phyloP scores from a whole-genome alignment of 1,139 yeast genomes.

The Suhomyces bokatorum region DNA sequence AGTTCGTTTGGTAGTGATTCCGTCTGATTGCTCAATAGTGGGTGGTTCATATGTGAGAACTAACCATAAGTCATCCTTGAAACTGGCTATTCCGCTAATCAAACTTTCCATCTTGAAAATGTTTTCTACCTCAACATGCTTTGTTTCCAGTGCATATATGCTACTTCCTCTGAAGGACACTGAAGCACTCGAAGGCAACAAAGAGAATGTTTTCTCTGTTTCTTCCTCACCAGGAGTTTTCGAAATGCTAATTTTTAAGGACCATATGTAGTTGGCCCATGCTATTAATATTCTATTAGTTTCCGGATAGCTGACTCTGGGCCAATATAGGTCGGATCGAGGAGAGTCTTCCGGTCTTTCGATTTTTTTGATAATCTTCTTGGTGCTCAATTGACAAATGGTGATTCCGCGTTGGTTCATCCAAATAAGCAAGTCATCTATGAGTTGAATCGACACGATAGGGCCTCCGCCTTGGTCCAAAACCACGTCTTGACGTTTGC shows the following conservation, averaged over 20 bases:
- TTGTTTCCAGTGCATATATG: conserved; percentile 43
- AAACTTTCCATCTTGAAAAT: conserved; percentile 57
- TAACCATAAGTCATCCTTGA: conserved; percentile 65
- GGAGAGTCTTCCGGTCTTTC: conserved; percentile 62
- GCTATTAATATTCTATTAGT: conserved; percentile 70
- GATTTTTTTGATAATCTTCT: conserved; percentile 48
- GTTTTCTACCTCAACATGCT: conserved; percentile 57
- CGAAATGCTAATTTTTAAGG: conserved; percentile 50
- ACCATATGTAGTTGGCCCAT: conserved; percentile 84
- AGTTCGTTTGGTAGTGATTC: conserved; percentile 22
- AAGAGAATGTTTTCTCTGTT: conserved; percentile 11
- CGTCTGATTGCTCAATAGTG: conserved; percentile 19
- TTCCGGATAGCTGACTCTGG: conserved; percentile 69
- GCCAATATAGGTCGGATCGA: conserved; percentile 83
- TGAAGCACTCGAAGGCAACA: conserved; percentile 69
- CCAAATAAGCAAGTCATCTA: conserved; percentile 75
- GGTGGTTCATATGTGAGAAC: conserved; percentile 59
- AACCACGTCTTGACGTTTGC: conserved; percentile 67
- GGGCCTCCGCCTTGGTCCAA: conserved; percentile 69
- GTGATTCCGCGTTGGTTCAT: conserved; percentile 81
- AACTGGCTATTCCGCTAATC: conserved; percentile 77
- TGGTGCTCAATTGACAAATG: conserved; percentile 51
- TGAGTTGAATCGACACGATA: conserved; percentile 60
- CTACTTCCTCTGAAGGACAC: conserved; percentile 49
- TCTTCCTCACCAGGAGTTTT: conserved; percentile 6